These are phyloP conservation scores for Bonia amplexicaulis DNA, from an alignment of 176 grass and related monocot species.

Conservation along the genomic window DNA sequence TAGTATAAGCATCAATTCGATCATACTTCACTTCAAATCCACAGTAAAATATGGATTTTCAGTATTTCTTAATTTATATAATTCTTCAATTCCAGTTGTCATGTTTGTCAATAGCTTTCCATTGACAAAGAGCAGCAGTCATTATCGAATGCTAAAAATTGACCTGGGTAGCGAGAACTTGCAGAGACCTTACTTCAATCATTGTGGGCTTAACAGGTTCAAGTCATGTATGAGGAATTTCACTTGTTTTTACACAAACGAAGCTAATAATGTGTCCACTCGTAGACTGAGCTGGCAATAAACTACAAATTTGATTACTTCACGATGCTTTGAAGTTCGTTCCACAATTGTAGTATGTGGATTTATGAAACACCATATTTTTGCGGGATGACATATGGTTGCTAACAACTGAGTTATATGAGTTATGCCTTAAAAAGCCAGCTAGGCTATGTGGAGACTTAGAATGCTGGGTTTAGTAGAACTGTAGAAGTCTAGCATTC, in stretches of 20 bases:
- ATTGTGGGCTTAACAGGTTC: not conserved
- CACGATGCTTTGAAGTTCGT: not conserved
- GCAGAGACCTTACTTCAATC: not conserved
- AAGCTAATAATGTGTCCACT: not conserved
- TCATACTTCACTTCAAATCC: not conserved
- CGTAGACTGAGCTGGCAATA: not conserved
- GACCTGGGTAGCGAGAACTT: not conserved
- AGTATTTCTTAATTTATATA: constrained; percentile 16
- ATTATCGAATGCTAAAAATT: not conserved
- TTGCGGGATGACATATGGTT: not conserved
- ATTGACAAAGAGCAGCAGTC: not conserved
- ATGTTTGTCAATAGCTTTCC: not conserved
- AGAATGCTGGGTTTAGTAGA: not conserved
- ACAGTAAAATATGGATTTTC: not conserved
- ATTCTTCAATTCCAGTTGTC: not conserved
- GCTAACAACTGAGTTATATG: not conserved
- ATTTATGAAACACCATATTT: not conserved
- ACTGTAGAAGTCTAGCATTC: not conserved
- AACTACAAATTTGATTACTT: not conserved
- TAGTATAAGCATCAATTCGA: not conserved
- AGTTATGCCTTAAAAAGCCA: not conserved
- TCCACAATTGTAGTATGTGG: not conserved
- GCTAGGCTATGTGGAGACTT: not conserved
- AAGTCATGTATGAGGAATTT: not conserved
- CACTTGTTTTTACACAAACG: not conserved